Conservation (phyloP, 129 eudicot species). For the Solidago caesia region DNA sequence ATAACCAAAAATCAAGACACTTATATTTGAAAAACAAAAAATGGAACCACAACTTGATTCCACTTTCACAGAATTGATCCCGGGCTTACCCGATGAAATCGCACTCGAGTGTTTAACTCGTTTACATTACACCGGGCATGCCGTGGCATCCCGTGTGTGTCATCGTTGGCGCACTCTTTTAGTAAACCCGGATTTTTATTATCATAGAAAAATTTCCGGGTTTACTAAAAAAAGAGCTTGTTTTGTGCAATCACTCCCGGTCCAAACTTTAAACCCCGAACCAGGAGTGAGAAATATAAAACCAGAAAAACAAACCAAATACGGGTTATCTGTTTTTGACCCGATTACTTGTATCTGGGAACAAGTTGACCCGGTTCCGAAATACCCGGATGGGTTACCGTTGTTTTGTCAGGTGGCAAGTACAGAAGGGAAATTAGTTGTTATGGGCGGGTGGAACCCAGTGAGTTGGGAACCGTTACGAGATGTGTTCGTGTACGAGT, state of each 20-base stretch:
- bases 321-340: slow-evolving; percentile 64
- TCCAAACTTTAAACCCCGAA: slow-evolving; percentile 4
- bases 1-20: not conserved
- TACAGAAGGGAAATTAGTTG: slow-evolving; percentile 62
- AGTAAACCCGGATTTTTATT: slow-evolving; percentile 52
- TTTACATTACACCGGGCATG: slow-evolving; percentile 55
- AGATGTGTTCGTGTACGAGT: slow-evolving; percentile 75
- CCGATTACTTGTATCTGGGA: slow-evolving; percentile 47
- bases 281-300: slow-evolving; percentile 6
- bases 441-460: slow-evolving; percentile 96
- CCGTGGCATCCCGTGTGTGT: slow-evolving; percentile 53
- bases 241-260: slow-evolving; percentile 59
- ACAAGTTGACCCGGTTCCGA: slow-evolving; percentile 59
- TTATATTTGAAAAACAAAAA: not conserved
- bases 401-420: slow-evolving; percentile 74
- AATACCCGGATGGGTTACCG: slow-evolving; percentile 63
- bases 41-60: slow-evolving; percentile 15
- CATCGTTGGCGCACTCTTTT: slow-evolving; percentile 58
- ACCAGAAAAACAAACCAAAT: slow-evolving; percentile 46
- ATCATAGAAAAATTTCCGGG: slow-evolving; percentile 52
- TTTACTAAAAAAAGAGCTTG: slow-evolving; percentile 54
- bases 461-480: slow-evolving; percentile 57
- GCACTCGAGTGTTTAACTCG: slow-evolving; percentile 85
- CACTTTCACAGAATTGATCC: slow-evolving; percentile 49
- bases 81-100: slow-evolving; percentile 71